A percentile compares a stretch with the other conserved stretches of the same genome.
These are phyloP conservation scores for Daedaleopsis sinensis DNA, from an alignment of 768 basidiomycete genomes.

Conservation along the genomic window DNA sequence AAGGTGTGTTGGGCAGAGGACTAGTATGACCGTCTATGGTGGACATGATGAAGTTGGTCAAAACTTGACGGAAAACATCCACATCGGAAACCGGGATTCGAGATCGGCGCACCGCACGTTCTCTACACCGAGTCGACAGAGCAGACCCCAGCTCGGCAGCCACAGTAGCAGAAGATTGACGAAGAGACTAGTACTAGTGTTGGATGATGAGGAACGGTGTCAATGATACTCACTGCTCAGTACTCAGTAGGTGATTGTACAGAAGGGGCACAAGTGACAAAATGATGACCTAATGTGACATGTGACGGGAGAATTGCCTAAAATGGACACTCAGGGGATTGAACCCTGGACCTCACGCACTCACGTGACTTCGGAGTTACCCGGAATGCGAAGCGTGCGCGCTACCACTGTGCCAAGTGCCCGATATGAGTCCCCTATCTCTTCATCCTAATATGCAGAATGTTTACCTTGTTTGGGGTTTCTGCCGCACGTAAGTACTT, in stretches of 20 bases:
- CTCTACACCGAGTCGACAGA: conserved; percentile 11
- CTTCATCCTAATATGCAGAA: neutral
- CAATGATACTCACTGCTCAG: too few species aligned
- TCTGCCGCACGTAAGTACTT: too few species aligned
- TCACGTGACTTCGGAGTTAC: too few species aligned
- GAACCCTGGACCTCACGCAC: conserved; percentile 36
- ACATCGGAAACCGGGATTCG: conserved; percentile 52
- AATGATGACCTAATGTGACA: too few species aligned
- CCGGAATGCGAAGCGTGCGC: conserved; percentile 35
- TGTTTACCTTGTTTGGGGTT: too few species aligned
- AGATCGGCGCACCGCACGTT: conserved; percentile 32
- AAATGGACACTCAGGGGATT: conserved; percentile 34
- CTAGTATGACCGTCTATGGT: conserved; percentile 41
- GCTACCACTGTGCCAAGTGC: conserved; percentile 41
- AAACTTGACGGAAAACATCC: conserved; percentile 60
- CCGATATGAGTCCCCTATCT: conserved; percentile 2
- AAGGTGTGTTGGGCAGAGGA: too few species aligned
- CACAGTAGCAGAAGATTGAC: too few species aligned
- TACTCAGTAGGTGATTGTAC: too few species aligned
- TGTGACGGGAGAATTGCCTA: too few species aligned
- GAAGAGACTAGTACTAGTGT: neutral
- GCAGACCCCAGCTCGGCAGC: conserved; percentile 11
- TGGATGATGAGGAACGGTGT: too few species aligned
- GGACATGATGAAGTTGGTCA: conserved; percentile 53
- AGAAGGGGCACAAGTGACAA: too few species aligned